phyloP scores from a whole-genome alignment of 768 basidiomycete species.

The Trametes villosa region DNA sequence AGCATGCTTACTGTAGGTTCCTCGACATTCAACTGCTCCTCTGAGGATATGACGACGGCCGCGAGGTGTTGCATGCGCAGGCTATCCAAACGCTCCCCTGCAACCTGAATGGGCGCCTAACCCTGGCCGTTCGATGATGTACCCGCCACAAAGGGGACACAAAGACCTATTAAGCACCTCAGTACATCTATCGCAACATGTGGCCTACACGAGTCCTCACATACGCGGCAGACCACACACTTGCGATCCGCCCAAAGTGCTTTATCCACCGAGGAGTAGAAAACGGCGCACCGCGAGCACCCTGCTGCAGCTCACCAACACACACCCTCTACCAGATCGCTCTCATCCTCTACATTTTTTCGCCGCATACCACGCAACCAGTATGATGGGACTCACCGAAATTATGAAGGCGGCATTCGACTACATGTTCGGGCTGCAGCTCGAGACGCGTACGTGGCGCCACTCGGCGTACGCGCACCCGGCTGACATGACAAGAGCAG shows the following conservation, averaged over 20 bases:
- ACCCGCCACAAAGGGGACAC: too few relatives aligned
- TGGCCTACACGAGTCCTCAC: too few relatives aligned
- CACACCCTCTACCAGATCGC: background rate
- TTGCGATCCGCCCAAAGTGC: background rate
- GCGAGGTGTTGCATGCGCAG: too few relatives aligned
- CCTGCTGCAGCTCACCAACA: background rate
- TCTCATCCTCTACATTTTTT: background rate
- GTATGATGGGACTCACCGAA: background rate
- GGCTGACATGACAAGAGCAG: background rate
- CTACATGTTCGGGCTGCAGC: constrained; percentile 11
- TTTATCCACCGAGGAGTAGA: background rate
- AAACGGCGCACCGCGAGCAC: background rate
- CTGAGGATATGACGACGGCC: too few relatives aligned
- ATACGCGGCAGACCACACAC: too few relatives aligned
- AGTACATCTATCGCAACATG: too few relatives aligned
- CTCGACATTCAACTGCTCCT: too few relatives aligned
- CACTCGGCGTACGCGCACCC: background rate
- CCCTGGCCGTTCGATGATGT: too few relatives aligned
- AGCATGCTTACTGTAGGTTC: too few relatives aligned
- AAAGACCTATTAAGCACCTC: too few relatives aligned
- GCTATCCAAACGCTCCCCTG: too few relatives aligned
- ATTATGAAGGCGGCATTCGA: constrained; percentile 10
- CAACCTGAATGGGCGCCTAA: too few relatives aligned
- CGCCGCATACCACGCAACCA: background rate
- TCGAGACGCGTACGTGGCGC: constrained; percentile 3